Evolutionary conservation across 768 basidiomycete species (phyloP).

Genomic region (Lentinula sp.): DNA sequence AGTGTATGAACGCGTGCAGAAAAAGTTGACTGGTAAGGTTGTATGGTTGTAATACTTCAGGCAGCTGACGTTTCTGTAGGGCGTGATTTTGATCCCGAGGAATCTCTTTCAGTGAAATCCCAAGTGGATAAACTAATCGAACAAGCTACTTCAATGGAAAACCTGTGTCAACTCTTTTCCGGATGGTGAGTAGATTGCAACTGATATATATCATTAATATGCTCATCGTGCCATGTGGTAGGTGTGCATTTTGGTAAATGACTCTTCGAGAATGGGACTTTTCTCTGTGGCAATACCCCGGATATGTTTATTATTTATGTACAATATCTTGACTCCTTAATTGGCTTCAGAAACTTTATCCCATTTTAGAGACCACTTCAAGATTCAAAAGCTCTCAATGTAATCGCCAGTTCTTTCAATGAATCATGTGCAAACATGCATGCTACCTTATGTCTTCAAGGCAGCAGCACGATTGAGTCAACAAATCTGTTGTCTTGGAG

Average conservation of each 20-base stretch:
- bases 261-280: neutral
- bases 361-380: too few species aligned
- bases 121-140: conserved; percentile 93
- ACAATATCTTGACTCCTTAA: too few species aligned
- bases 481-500: too few species aligned
- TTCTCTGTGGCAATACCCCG: conserved; percentile 2
- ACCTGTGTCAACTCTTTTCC: conserved; percentile 94
- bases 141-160: conserved; percentile 90
- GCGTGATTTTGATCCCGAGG: conserved; percentile 87
- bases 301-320: neutral
- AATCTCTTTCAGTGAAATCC: conserved; percentile 60
- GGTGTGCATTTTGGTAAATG: conserved; percentile 74
- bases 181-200: conserved; percentile 59
- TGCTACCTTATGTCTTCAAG: too few species aligned
- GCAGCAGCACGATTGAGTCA: too few species aligned
- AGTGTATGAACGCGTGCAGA: conserved; percentile 91
- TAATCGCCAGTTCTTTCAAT: too few species aligned
- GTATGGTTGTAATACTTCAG: neutral
- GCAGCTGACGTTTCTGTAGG: conserved; percentile 37
- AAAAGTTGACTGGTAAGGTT: conserved; percentile 82
- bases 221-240: conserved; percentile 12
- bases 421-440: too few species aligned
- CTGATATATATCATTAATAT: neutral
- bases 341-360: too few species aligned
- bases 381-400: too few species aligned